Conservation (phyloP, 2,329 filamentous ascomycete genomes). For the Colletotrichum tanaceti region DNA sequence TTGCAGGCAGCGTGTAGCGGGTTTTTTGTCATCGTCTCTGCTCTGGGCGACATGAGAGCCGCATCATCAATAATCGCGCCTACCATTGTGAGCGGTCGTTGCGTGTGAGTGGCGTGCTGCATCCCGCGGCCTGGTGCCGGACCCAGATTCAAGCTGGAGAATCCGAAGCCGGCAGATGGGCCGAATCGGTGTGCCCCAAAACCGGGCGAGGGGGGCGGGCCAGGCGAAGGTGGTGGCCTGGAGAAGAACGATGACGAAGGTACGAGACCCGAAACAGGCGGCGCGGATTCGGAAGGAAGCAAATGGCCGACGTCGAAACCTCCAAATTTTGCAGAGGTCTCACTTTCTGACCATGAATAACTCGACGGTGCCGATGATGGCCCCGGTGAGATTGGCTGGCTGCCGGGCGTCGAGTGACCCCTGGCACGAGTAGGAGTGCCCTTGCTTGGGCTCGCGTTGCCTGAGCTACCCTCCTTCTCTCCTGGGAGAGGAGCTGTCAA, state of each 20-base stretch:
- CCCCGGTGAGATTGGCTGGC: constrained; percentile 66
- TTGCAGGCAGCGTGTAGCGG: constrained; percentile 65
- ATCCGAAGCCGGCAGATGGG: constrained; percentile 55
- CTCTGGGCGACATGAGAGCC: constrained; percentile 76
- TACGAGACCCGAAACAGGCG: constrained; percentile 46
- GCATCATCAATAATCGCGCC: constrained; percentile 59
- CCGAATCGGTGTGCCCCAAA: constrained; percentile 56
- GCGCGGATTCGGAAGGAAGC: constrained; percentile 52
- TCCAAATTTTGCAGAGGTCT: constrained; percentile 55
- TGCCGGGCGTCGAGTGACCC: constrained; percentile 64
- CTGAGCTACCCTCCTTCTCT: constrained; percentile 61
- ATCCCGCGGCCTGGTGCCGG: constrained; percentile 44
- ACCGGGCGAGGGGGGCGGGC: constrained; percentile 59
- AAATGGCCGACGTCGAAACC: constrained; percentile 54
- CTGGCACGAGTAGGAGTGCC: constrained; percentile 60
- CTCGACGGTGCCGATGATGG: constrained; percentile 75
- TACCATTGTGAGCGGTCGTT: constrained; percentile 53
- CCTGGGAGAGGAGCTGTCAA: constrained; percentile 67
- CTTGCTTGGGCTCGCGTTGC: constrained; percentile 53
- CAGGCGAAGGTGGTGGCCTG: constrained; percentile 60
- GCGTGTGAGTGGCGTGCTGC: constrained; percentile 43
- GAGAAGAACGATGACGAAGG: constrained; percentile 46
- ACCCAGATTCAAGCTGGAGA: constrained; percentile 52
- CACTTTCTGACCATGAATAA: constrained; percentile 67
- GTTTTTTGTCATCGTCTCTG: constrained; percentile 78